A percentile compares a stretch with the other conserved stretches of the same genome.
Evolutionary conservation across 441 rosid species (phyloP).

Genomic region (Viola pubescens): DNA sequence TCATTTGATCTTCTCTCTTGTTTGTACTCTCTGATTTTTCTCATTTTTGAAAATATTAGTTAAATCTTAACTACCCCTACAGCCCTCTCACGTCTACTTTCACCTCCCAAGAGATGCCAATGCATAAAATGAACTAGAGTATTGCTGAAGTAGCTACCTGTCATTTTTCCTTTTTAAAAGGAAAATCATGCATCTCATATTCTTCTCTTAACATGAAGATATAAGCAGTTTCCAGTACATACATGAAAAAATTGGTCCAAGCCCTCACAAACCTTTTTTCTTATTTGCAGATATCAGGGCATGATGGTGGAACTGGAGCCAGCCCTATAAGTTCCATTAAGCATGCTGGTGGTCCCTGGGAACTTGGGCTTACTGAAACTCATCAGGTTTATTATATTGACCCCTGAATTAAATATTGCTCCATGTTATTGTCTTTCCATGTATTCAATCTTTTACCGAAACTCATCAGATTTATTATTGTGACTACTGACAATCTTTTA

Average conservation of each 20-base stretch:
- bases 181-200: too few relatives aligned
- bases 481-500: slow-evolving; percentile 22
- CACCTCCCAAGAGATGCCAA: too few relatives aligned
- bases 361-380: slow-evolving; percentile 89
- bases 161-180: neutral
- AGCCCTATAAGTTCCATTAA: slow-evolving; percentile 98
- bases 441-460: neutral
- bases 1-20: too few relatives aligned
- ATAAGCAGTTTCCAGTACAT: too few relatives aligned
- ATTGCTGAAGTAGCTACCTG: neutral
- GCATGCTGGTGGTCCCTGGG: slow-evolving; percentile 99
- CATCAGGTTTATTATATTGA: slow-evolving; percentile 59
- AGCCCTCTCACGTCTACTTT: too few relatives aligned
- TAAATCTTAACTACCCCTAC: too few relatives aligned
- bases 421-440: slow-evolving; percentile 7
- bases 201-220: too few relatives aligned
- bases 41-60: too few relatives aligned
- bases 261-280: slow-evolving; percentile 5
- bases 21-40: too few relatives aligned
- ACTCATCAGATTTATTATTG: slow-evolving; percentile 1
- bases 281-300: slow-evolving; percentile 82
- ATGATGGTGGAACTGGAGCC: slow-evolving; percentile 99
- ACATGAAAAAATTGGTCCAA: neutral
- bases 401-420: slow-evolving; percentile 14
- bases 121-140: too few relatives aligned